Evolutionary conservation across 306 rosid species (phyloP).

Genomic region (Argentina anserina): DNA sequence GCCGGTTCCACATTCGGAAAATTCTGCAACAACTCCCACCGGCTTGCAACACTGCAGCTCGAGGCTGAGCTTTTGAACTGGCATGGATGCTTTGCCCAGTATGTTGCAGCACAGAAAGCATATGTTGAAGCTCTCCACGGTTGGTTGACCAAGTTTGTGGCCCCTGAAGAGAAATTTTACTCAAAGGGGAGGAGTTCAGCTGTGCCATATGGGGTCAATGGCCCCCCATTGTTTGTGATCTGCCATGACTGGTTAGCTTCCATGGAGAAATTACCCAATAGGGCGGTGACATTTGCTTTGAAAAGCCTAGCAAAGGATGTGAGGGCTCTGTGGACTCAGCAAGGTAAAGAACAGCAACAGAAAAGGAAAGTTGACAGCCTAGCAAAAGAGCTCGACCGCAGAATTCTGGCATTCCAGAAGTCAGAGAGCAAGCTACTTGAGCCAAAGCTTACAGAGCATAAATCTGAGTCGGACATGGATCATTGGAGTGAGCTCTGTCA

Average conservation of each 20-base stretch:
- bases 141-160: constrained; percentile 78
- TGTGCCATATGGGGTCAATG: constrained; percentile 45
- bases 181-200: constrained; percentile 50
- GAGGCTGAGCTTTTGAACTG: constrained; percentile 82
- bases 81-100: constrained; percentile 59
- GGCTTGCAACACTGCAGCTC: constrained; percentile 71
- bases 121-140: constrained; percentile 82
- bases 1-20: constrained; percentile 54
- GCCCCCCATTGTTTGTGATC: constrained; percentile 73
- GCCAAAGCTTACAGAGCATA: constrained; percentile 37
- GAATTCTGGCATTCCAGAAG: constrained; percentile 43
- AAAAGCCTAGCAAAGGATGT: constrained; percentile 62
- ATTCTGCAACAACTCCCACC: constrained; percentile 72
- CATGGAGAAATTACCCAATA: constrained; percentile 64
- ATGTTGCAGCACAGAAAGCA: constrained; percentile 66
- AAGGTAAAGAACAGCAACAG: constrained; percentile 79
- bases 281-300: constrained; percentile 52
- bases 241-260: constrained; percentile 74
- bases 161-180: constrained; percentile 73
- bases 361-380: constrained; percentile 73
- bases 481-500: constrained; percentile 39
- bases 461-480: constrained; percentile 37
- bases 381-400: constrained; percentile 61
- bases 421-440: constrained; percentile 57
- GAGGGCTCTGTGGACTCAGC: constrained; percentile 62